Evolutionary conservation across 2,329 filamentous ascomycete genomes (phyloP).

Genomic region (Cladosporium colombiae): DNA sequence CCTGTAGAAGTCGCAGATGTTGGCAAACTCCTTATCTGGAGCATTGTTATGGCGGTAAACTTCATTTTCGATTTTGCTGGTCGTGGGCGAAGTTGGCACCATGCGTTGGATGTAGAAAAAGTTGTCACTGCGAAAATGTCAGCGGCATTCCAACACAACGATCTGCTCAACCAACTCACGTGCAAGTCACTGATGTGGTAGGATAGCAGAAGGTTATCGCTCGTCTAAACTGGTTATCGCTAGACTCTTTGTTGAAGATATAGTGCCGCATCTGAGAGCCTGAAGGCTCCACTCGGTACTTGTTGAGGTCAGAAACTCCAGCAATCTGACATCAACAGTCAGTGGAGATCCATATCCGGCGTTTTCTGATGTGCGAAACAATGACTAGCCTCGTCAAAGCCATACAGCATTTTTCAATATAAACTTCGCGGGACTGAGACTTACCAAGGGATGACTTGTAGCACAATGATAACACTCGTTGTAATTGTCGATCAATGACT

Average conservation of each 20-base stretch:
- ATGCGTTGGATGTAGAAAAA: conserved; percentile 52
- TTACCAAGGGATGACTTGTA: conserved; percentile 53
- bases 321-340: conserved; percentile 39
- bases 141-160: not conserved
- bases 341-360: not conserved
- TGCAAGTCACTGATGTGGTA: conserved; percentile 17
- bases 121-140: conserved; percentile 24
- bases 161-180: conserved; percentile 4
- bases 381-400: not conserved
- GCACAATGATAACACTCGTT: conserved; percentile 65
- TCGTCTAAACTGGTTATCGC: conserved; percentile 15
- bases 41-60: conserved; percentile 49
- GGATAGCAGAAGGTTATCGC: conserved; percentile 19
- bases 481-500: conserved; percentile 60
- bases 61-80: conserved; percentile 49
- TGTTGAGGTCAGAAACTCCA: conserved; percentile 10
- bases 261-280: conserved; percentile 17
- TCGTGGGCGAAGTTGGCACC: conserved; percentile 43
- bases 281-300: conserved; percentile 15
- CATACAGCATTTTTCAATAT: not conserved
- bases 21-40: conserved; percentile 49
- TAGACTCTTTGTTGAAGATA: conserved; percentile 17
- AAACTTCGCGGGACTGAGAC: not conserved
- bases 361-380: not conserved
- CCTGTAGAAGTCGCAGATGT: conserved; percentile 49